Percentiles rank a stretch among this genome's conserved stretches.
These are phyloP conservation scores for Ustilago nuda DNA, from an alignment of 1,284 basidiomycete genomes.

Conservation along the genomic window DNA sequence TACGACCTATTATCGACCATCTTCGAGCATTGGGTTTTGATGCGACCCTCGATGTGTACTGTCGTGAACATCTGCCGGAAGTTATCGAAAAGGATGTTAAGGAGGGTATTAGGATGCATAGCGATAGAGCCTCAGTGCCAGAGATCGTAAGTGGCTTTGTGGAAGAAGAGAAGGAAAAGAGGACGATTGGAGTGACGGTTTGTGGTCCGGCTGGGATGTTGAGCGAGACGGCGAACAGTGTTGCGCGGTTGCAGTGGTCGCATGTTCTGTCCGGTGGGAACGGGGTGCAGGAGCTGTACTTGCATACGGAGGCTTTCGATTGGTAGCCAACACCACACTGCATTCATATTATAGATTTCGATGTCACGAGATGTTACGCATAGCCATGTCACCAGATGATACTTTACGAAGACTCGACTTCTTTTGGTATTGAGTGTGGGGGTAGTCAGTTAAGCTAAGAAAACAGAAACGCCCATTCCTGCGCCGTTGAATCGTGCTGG, in stretches of 20 bases:
- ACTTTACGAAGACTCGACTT: not conserved
- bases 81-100: not conserved
- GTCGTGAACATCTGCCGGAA: not conserved
- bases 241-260: constrained; percentile 37
- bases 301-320: constrained; percentile 47
- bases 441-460: constrained; percentile 23
- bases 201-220: constrained; percentile 48
- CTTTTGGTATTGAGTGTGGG: not conserved
- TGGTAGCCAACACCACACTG: constrained; percentile 18
- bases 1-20: constrained; percentile 30
- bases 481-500: constrained; percentile 26
- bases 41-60: constrained; percentile 36
- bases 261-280: constrained; percentile 17
- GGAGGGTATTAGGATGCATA: constrained; percentile 18
- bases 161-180: not conserved
- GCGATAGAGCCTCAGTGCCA: constrained; percentile 19
- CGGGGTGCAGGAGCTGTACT: constrained; percentile 28
- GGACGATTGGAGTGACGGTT: constrained; percentile 34
- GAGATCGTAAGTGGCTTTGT: constrained; percentile 11
- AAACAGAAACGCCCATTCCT: constrained; percentile 37
- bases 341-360: not conserved
- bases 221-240: constrained; percentile 42
- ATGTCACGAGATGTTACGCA: not conserved
- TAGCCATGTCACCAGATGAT: not conserved
- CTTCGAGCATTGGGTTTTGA: constrained; percentile 21